Evolutionary conservation across 2,329 filamentous ascomycete species (phyloP).

Genomic region (Alternaria solani): DNA sequence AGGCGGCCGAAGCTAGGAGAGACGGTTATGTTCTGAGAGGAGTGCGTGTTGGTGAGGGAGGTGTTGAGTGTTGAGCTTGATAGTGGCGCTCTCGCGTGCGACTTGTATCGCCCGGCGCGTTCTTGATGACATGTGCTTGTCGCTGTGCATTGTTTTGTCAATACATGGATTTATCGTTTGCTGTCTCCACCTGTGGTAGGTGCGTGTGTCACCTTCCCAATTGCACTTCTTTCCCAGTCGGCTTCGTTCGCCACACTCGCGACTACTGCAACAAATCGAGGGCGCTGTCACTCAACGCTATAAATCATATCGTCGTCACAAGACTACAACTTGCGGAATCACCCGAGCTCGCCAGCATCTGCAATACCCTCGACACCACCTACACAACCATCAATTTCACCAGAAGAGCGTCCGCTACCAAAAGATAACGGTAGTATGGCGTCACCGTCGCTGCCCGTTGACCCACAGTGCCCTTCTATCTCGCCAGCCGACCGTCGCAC

Average conservation of each 20-base stretch:
- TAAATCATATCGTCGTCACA: not conserved
- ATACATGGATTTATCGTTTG: constrained; percentile 8
- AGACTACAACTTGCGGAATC: constrained; percentile 3
- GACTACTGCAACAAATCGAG: not conserved
- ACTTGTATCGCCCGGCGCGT: not conserved
- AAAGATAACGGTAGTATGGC: not conserved
- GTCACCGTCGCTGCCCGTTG: not conserved
- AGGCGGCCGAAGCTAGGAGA: constrained; percentile 37
- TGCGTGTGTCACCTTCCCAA: not conserved
- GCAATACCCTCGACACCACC: not conserved
- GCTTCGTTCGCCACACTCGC: not conserved
- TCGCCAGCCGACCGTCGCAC: constrained; percentile 25
- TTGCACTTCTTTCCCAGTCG: not conserved
- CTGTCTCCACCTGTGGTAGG: not conserved
- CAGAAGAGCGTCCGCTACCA: not conserved
- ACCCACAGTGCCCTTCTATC: not conserved
- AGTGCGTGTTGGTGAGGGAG: constrained; percentile 40
- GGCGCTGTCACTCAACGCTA: not conserved
- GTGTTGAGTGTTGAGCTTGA: constrained; percentile 24
- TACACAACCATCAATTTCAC: not conserved
- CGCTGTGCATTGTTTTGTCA: not conserved
- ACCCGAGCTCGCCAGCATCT: not conserved
- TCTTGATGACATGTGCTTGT: not conserved
- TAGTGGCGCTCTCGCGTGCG: not conserved
- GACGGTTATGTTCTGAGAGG: constrained; percentile 46